phyloP scores from a whole-genome alignment of 768 basidiomycete genomes.

The Kwoniella botswanensis region DNA sequence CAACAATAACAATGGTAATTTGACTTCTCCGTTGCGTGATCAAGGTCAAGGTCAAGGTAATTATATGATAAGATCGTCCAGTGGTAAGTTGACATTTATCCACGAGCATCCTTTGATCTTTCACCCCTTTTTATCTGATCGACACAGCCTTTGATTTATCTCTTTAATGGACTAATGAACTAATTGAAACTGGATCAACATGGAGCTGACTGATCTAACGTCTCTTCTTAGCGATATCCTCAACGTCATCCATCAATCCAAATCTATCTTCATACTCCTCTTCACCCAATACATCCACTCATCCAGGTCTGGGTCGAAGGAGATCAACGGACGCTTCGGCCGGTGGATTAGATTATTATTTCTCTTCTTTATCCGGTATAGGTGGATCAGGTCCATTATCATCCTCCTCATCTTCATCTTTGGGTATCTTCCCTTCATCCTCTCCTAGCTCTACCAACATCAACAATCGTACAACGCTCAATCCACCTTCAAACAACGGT shows the following conservation, averaged over 20 bases:
- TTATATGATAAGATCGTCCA: constrained; percentile 22
- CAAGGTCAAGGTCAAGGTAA: constrained; percentile 14
- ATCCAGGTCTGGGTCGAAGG: constrained; percentile 23
- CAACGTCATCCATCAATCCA: constrained; percentile 20
- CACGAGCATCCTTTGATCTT: constrained; percentile 9
- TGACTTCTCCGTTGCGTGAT: not conserved
- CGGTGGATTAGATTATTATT: constrained; percentile 49
- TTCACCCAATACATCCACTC: constrained; percentile 10
- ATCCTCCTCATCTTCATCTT: constrained; percentile 43
- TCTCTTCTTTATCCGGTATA: constrained; percentile 36
- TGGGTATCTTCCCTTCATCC: constrained; percentile 36
- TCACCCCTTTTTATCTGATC: not conserved
- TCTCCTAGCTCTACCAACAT: not conserved
- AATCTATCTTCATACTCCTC: not conserved
- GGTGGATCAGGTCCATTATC: constrained; percentile 36
- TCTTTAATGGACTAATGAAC: not conserved
- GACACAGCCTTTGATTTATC: not conserved
- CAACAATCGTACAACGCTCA: not conserved
- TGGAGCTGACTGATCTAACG: no score
- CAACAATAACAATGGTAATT: not conserved
- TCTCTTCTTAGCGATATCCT: constrained; percentile 22
- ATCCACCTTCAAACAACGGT: constrained; percentile 2
- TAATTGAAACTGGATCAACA: not conserved
- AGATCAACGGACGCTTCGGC: constrained; percentile 42
- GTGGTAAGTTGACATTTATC: constrained; percentile 20